Conservation (phyloP, 805 yeast species). For the Komagataella mondaviorum region DNA sequence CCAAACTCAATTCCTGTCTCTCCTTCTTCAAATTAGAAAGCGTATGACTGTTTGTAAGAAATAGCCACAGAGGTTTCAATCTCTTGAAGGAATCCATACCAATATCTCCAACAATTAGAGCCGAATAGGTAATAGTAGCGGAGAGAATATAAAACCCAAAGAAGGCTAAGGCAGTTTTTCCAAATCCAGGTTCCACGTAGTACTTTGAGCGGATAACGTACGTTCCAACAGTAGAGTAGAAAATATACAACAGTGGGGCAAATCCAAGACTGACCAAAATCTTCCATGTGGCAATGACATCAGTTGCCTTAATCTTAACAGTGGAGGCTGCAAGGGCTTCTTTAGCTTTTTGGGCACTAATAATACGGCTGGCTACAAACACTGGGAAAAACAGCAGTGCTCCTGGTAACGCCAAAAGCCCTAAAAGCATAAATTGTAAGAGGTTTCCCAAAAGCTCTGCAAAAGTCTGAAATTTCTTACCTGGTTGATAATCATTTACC, state of each 20-base stretch:
- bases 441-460: slow-evolving; percentile 12
- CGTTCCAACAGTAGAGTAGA: slow-evolving; percentile 59
- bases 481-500: slow-evolving; percentile 31
- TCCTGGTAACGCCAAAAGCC: slow-evolving; percentile 77
- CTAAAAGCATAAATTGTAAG: slow-evolving; percentile 38
- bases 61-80: slow-evolving; percentile 64
- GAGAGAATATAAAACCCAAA: slow-evolving; percentile 49
- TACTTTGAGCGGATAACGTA: slow-evolving; percentile 15
- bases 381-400: slow-evolving; percentile 78
- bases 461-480: slow-evolving; percentile 10
- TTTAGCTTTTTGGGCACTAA: slow-evolving; percentile 59
- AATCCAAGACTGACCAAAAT: slow-evolving; percentile 77
- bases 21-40: slow-evolving; percentile 44
- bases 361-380: slow-evolving; percentile 60
- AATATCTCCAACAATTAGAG: slow-evolving; percentile 81
- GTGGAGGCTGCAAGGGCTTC: slow-evolving; percentile 77
- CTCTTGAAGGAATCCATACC: slow-evolving; percentile 85
- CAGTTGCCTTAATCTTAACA: slow-evolving; percentile 85
- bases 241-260: slow-evolving; percentile 75
- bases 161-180: slow-evolving; percentile 20
- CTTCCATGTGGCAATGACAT: slow-evolving; percentile 97
- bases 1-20: slow-evolving; percentile 49
- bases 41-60: slow-evolving; percentile 44
- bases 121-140: slow-evolving; percentile 73
- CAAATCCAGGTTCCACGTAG: slow-evolving; percentile 2